phyloP scores from a whole-genome alignment of 768 basidiomycete genomes.

The Trametes cingulata region DNA sequence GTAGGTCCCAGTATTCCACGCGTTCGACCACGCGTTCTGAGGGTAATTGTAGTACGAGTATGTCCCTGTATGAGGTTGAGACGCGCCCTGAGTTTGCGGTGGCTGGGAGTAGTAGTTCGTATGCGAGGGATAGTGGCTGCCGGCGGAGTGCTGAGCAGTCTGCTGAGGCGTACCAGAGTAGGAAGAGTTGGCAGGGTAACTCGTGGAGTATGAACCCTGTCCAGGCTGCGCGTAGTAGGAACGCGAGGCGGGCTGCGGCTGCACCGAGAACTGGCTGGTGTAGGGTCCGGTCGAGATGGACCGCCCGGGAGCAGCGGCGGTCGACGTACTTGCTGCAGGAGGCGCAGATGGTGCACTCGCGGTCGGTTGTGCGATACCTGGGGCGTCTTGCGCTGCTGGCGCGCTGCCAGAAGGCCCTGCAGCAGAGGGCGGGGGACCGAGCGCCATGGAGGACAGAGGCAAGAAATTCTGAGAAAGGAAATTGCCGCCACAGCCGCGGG shows the following conservation, averaged over 20 bases:
- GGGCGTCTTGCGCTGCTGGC: constrained; percentile 8
- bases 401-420: constrained; percentile 39
- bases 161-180: not conserved
- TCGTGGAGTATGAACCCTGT: not conserved
- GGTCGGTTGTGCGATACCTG: not conserved
- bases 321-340: not conserved
- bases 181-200: not conserved
- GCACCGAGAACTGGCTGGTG: constrained; percentile 15
- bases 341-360: not conserved
- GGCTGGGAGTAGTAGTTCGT: constrained; percentile 3
- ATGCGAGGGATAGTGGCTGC: not conserved
- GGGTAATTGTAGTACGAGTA: constrained; percentile 28
- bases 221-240: not conserved
- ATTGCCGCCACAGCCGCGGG: constrained; percentile 9
- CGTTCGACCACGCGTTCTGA: constrained; percentile 24
- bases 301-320: constrained; percentile 4
- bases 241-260: constrained; percentile 12
- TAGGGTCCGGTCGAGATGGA: constrained; percentile 5
- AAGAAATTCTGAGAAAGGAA: constrained; percentile 17
- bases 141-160: not conserved
- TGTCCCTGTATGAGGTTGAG: not conserved
- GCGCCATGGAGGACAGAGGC: constrained; percentile 34
- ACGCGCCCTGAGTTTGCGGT: not conserved
- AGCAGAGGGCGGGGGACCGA: constrained; percentile 42
- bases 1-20: constrained; percentile 19